Evolutionary conservation across 2,329 filamentous ascomycete genomes (phyloP), one percentile per base, ranked within the genome.

Genomic region (Didymella pinodella): DNA sequence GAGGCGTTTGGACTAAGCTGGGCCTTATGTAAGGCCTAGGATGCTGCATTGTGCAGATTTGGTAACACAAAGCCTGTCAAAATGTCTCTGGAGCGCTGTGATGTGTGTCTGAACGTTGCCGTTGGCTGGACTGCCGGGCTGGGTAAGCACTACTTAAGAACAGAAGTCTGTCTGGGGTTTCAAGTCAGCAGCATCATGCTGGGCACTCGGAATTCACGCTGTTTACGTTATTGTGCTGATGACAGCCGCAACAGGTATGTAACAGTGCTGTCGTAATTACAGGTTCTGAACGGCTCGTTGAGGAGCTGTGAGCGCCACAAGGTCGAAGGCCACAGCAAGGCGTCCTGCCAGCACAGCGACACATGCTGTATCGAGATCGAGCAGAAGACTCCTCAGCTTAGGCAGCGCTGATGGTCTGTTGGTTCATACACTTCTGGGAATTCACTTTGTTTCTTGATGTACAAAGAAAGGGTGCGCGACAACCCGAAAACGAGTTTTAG

Each of bases 121-220:
- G 36, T 22, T 40, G 36, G 36, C 18, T 40, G 36, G 22, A 26
- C 18, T 14, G 36, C 32, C 36, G 38, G 41, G 54, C 47, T 50
- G 8, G 8, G 14, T 56, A 50, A 56, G 54, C 54, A 56, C 54
- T 56, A 56, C 40, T 20, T 56, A 32, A 47, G 25, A 20, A 46
- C 47, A 31, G 31, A 46, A 29, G 34, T 47, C 22, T 25, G n/a
- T 50, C 25, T 56, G 40, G 47, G n/a, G 25, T 11, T 14, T 16
- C 46, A 25, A 36, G 41, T 56, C 46, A 56, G 54, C 47, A 56
- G 54, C 54, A 41, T 45, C 32, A 46, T 50, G 41, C 25, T 10
- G 26, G 32, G 31, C 25, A 40, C n/a, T 47, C 44, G 34, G 14
- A 10, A 25, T 8, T 28, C 48, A 20, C 25, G 32, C 32, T 18